Percentiles rank a stretch among this genome's conserved stretches.
These are phyloP conservation scores for Stereum hirsutum DNA, from an alignment of 1,284 basidiomycete species.

Conservation along the genomic window DNA sequence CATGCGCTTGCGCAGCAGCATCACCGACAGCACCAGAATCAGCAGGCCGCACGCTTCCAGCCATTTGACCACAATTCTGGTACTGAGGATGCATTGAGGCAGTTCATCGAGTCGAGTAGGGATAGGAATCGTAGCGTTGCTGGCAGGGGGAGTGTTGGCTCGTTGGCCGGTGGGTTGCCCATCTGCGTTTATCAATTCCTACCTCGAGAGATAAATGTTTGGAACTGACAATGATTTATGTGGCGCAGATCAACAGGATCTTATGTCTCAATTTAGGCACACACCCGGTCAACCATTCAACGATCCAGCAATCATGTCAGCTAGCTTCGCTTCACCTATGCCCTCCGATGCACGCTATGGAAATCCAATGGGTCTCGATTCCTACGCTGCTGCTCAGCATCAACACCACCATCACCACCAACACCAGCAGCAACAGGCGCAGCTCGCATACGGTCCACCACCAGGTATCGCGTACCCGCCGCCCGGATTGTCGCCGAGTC, in stretches of 20 bases:
- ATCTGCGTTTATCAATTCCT: too few relatives aligned
- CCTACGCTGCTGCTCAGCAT: too few relatives aligned
- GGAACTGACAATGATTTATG: conserved; percentile 14
- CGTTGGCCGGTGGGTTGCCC: conserved; percentile 42
- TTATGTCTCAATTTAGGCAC: conserved; percentile 23
- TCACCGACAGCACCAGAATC: too few relatives aligned
- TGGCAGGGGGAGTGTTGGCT: conserved; percentile 17
- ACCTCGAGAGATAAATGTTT: conserved; percentile 26
- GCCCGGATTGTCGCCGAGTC: conserved; percentile 24
- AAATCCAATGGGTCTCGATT: too few relatives aligned
- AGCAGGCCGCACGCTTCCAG: conserved; percentile 39
- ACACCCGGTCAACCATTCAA: conserved; percentile 40
- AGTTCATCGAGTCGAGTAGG: conserved; percentile 62
- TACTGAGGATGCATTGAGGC: conserved; percentile 66
- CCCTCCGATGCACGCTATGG: conserved; percentile 15
- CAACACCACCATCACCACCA: too few relatives aligned
- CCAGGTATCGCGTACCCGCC: conserved; percentile 45
- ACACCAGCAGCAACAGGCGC: too few relatives aligned
- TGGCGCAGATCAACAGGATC: conserved; percentile 24
- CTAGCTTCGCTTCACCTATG: conserved; percentile 41
- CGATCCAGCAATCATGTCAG: conserved; percentile 80
- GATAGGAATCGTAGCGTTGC: conserved; percentile 24
- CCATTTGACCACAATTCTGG: conserved; percentile 43
- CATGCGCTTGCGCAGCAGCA: conserved; percentile 21
- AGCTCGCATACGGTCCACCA: conserved; percentile 46